Base-by-base conservation (phyloP, 176 grass and related monocot species). In the Puya raimondii region DNA sequence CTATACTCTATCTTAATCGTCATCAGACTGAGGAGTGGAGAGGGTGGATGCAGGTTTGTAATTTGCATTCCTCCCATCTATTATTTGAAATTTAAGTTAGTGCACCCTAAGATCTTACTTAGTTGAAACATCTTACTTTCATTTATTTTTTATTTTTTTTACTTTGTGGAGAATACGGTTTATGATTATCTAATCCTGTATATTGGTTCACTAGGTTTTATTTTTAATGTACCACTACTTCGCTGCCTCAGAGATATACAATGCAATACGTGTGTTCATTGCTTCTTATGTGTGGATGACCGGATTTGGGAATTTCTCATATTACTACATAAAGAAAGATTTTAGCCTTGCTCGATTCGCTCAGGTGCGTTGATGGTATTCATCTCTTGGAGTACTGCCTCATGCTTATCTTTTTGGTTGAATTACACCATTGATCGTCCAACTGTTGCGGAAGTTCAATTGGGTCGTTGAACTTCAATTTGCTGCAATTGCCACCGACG, bases 141-240 rank as follows among this genome's bases (percentile, higher is more conserved):
- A 10, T 15, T 12, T 16, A 1, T 16, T 57, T 16, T 57, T 1
- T 57, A 2, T 26, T 26, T 26, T 26, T 26, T 26, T 57, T 57
- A 57, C 33, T 57, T 17, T 57, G 53, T 57, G 53, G 10, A 61
- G 56, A 18, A 61, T 61, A 61, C 6, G 16, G 10, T 61, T 64
- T 72, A 52, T 80, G 65, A 81, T 48, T 74, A 14, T 68, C 22
- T 49, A 17, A 71, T 17, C 12, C 56, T 20, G 21, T 61, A 17
- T 20, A 61, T 61, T 67, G 22, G 63, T 59, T 76, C 77, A 68
- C 12, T 81, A 96, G 91, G 91, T 96, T 18, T 56, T 96, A 67
- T 96, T 96, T 67, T 72, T 96, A 63, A 81, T 96, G 91, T 96
- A 96, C 57, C 91, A 96, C 73, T 96, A 96, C 67, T 96, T 96